Percentiles rank a stretch among this genome's conserved stretches.
phyloP scores from a whole-genome alignment of 148 eudicot genomes.

The Silene conica region DNA sequence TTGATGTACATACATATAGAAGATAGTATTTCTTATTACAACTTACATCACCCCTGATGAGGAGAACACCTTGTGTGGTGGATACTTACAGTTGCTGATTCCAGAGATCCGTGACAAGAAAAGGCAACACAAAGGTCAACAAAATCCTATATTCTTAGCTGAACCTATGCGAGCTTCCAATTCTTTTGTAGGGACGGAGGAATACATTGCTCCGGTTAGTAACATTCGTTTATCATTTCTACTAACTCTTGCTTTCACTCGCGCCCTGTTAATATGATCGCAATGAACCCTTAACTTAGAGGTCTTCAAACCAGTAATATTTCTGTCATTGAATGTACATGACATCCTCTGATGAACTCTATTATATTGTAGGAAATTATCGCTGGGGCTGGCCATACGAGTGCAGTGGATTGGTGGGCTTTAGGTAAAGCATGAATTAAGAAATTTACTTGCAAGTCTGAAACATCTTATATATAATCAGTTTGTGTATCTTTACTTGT shows the following conservation, averaged over 20 bases:
- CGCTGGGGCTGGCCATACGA: conserved; percentile 89
- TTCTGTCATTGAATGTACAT: conserved; percentile 9
- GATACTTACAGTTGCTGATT: conserved; percentile 55
- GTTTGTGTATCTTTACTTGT: too few relatives aligned
- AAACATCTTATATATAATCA: background rate
- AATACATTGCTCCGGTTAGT: conserved; percentile 97
- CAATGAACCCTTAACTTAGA: background rate
- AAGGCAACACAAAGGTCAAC: conserved; percentile 58
- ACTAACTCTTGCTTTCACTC: background rate
- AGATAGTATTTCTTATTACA: background rate
- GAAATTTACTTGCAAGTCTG: background rate
- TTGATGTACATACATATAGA: conserved; percentile 2
- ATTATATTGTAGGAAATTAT: conserved; percentile 69
- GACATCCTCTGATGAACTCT: background rate
- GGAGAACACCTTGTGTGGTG: background rate
- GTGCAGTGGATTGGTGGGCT: conserved; percentile 99
- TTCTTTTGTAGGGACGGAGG: conserved; percentile 99
- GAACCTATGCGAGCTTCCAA: conserved; percentile 98
- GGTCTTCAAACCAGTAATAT: background rate
- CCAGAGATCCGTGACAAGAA: conserved; percentile 63
- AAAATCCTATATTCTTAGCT: conserved; percentile 81
- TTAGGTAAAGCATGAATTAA: conserved; percentile 47
- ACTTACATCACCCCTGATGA: background rate
- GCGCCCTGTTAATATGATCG: too few relatives aligned
- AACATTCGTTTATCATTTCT: background rate